Percentiles rank a stretch among this genome's conserved stretches.
Evolutionary conservation across 768 basidiomycete genomes (phyloP).

Genomic region (Naganishia randhawae): DNA sequence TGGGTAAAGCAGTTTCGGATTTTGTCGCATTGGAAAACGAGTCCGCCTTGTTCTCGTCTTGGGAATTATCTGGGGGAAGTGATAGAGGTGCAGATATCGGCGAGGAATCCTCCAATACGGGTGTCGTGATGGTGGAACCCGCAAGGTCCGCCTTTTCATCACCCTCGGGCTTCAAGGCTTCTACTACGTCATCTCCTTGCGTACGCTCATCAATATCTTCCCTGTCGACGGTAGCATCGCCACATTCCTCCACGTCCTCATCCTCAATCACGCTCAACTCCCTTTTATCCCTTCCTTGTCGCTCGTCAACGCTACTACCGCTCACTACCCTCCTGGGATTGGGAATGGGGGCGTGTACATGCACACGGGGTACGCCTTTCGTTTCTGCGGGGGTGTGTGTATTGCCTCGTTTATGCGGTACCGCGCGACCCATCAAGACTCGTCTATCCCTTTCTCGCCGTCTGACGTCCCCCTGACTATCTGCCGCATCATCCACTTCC

Average conservation of each 20-base stretch:
- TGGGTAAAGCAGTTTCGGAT: not conserved
- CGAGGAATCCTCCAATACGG: not conserved
- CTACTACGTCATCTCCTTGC: not conserved
- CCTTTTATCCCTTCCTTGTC: conserved; percentile 37
- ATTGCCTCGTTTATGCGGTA: not conserved
- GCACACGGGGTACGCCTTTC: conserved; percentile 21
- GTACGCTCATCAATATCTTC: conserved; percentile 2
- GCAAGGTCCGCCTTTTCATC: not conserved
- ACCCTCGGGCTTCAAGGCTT: not conserved
- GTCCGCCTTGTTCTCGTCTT: not conserved
- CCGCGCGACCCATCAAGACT: conserved; percentile 28
- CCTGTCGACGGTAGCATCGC: not conserved
- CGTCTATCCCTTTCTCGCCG: conserved; percentile 29
- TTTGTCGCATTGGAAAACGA: not conserved
- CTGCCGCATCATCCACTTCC: not conserved
- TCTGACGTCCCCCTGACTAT: not conserved
- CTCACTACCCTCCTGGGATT: conserved; percentile 33
- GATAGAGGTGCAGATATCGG: not conserved
- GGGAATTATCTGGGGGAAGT: not conserved
- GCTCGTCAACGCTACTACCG: conserved; percentile 5
- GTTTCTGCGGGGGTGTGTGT: no score
- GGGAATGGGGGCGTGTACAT: conserved; percentile 35
- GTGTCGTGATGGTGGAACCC: not conserved
- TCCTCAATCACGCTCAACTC: conserved; percentile 49
- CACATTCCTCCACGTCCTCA: conserved; percentile 21